Base-by-base conservation (phyloP, 2,329 filamentous ascomycete species). In the Diaporthe batatas region DNA sequence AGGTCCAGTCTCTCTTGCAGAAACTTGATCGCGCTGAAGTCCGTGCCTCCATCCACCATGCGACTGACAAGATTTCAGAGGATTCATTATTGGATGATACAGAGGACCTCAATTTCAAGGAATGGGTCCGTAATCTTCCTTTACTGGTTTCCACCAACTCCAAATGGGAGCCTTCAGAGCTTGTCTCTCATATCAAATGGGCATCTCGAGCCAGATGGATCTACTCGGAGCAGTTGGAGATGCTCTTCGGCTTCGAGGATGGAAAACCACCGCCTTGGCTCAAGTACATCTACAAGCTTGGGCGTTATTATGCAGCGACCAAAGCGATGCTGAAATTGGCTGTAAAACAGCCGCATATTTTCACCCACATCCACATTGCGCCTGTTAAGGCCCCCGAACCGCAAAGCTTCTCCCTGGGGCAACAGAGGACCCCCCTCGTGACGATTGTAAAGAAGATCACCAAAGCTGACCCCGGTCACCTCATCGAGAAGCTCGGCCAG, bases 241-340 rank as follows among this genome's bases (percentile, higher is more conserved):
- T 21, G 1, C 54, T 77, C 3, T 70, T 80, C 6, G 21, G 72
- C 1, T 42, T 44, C 12, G 53, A 39, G 3, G 53, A 55, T 7
- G 51, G 51, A 1, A 12, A 23, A 25, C 23, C 70, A n/a, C 75
- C 75, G 16, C 44, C 11, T n/a, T 76, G 77, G 75, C 23, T 79
- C 2, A 21, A 65, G 18, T 18, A 32, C 29, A 7, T 78, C 1
- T 75, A 80, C 39, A 81, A 81, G 64, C 36, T 81, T 5, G 79
- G 73, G 21, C 79, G 80, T 1, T 81, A 81, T 70, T 70, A 67
- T 21, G 71, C 72, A 5, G 78, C 79, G 18, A 73, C 75, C 0
- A 79, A 79, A 67, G 72, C 77, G 1, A 78, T 81, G 76, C 73
- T 81, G 6, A 80, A 80, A 25, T 16, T 80, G 10, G 78, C 79